Base-by-base conservation (phyloP, 1,284 basidiomycete genomes). In the Mrakiaceae sp. region DNA sequence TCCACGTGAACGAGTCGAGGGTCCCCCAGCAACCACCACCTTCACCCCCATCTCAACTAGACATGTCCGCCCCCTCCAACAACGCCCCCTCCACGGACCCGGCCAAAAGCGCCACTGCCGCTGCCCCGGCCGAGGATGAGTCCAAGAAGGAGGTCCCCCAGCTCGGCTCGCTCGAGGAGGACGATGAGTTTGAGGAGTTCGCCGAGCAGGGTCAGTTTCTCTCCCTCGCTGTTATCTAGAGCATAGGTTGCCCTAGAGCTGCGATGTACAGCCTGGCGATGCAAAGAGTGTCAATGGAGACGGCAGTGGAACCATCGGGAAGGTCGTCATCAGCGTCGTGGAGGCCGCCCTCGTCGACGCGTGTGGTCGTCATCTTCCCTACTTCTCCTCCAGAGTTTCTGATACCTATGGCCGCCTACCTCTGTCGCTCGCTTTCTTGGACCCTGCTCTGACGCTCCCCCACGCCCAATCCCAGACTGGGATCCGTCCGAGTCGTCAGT, bases 401-500 rank as follows among this genome's bases (percentile, higher is more conserved):
- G 27, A 27, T 27, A 27, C 27, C 27, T 27, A 27, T 27, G 27
- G 27, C 27, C 27, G 27, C 27, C 27, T 27, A 27, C 27, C 27
- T 27, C 27, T 27, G 27, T 27, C 2, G 27, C 27, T 27, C 27
- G 27, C 27, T 27, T 27, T 27, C 27, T 27, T 27, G 27, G 27
- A 27, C 27, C 27, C 27, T 27, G 27, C 47, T 46, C 46, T 59
- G 46, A 27, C 3, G 64, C 52, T 12, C 3, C 52, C 5, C 4
- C 52, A 5, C 40, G 43, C 39, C 44, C 58, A 3, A 8, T 11
- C 2, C 3, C 72, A 91, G 88, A 91, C 71, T 90, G 90, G 89
- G 85, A 90, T 65, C 87, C 91, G 71, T 83, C 86, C 0, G 81
- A 89, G 70, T 90, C 89, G 4, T 85, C 88, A 72, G 76, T 91